phyloP scores from a whole-genome alignment of 1,284 basidiomycete genomes.

The Rhodotorula sp. region DNA sequence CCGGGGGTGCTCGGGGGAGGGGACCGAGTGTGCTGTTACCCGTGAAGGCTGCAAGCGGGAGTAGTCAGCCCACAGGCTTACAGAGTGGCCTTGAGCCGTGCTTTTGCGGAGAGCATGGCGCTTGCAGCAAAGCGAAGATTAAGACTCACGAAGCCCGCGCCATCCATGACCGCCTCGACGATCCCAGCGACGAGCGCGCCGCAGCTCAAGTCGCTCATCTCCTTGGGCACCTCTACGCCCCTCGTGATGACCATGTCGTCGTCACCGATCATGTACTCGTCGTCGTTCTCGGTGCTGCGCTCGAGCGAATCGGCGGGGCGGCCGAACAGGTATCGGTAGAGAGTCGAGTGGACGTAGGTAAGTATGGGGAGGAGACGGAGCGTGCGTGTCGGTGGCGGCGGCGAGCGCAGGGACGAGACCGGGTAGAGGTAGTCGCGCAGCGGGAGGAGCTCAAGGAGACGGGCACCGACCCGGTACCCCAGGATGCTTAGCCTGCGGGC shows the following conservation, averaged over 20 bases:
- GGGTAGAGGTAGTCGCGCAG: conserved; percentile 45
- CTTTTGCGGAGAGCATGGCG: no score
- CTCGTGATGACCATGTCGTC: conserved; percentile 91
- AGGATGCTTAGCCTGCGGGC: conserved; percentile 73
- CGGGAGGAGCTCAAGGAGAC: conserved; percentile 69
- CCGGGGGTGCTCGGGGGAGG: conserved; percentile 74
- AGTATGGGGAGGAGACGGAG: conserved; percentile 82
- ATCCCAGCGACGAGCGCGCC: conserved; percentile 96
- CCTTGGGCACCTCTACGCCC: conserved; percentile 88
- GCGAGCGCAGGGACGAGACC: conserved; percentile 41
- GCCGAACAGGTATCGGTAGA: conserved; percentile 93
- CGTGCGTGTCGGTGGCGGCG: conserved; percentile 70
- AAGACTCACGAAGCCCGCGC: conserved; percentile 82
- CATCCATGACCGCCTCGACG: conserved; percentile 95
- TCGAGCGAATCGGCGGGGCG: conserved; percentile 92
- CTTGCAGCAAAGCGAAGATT: no score
- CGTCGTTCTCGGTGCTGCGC: conserved; percentile 89
- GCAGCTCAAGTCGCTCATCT: conserved; percentile 90
- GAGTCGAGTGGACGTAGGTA: conserved; percentile 86
- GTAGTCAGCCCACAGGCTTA: no score
- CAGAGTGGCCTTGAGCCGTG: no score
- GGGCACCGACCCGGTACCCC: conserved; percentile 82
- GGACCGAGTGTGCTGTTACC: conserved; percentile 93
- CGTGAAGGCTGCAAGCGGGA: conserved; percentile 75
- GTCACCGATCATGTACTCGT: conserved; percentile 99